phyloP scores from a whole-genome alignment of 2,329 filamentous ascomycete species.

The Rhynchosporium graminicola region DNA sequence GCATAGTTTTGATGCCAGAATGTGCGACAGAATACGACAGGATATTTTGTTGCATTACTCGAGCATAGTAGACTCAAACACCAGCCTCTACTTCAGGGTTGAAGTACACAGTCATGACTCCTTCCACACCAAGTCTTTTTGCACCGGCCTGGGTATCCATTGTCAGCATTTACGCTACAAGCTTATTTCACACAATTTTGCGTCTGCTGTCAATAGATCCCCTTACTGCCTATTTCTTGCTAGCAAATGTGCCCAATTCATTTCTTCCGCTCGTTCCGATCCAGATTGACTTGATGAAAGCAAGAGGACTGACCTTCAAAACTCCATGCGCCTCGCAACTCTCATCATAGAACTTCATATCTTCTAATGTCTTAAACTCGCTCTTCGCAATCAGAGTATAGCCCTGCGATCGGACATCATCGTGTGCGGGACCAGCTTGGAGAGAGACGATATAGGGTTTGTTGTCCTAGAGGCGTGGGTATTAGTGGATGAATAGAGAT shows the following conservation, averaged over 20 bases:
- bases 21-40: no score
- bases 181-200: not conserved
- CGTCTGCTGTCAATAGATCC: no score
- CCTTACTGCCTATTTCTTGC: not conserved
- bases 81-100: constrained; percentile 25
- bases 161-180: not conserved
- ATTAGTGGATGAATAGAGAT: not conserved
- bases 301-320: constrained; percentile 41
- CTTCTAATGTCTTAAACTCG: constrained; percentile 54
- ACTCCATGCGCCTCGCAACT: constrained; percentile 56
- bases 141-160: constrained; percentile 1
- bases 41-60: no score
- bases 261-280: no score
- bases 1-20: no score
- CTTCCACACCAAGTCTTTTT: constrained; percentile 28
- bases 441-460: constrained; percentile 57
- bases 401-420: constrained; percentile 55
- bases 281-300: not conserved
- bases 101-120: constrained; percentile 37
- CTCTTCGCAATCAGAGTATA: constrained; percentile 56
- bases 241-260: not conserved
- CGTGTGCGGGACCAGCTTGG: constrained; percentile 49
- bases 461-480: constrained; percentile 48
- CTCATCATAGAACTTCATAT: constrained; percentile 61
- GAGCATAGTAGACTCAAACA: not conserved